Conservation (phyloP, 768 basidiomycete genomes). For the Termitomyces sp. region DNA sequence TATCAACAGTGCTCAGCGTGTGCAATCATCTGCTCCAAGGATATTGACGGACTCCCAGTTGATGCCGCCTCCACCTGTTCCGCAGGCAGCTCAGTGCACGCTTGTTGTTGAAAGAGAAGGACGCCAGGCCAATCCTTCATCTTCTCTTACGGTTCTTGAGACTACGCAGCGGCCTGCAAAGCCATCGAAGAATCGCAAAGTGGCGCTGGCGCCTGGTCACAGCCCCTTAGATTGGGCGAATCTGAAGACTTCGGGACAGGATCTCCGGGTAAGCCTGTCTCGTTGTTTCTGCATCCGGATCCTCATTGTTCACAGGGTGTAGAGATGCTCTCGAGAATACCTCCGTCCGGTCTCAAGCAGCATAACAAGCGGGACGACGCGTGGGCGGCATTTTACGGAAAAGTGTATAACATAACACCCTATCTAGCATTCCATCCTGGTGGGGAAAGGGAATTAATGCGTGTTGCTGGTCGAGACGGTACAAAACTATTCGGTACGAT, state of each 20-base stretch:
- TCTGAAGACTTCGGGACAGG: conserved; percentile 72
- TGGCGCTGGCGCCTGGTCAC: conserved; percentile 86
- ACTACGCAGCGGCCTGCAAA: conserved; percentile 56
- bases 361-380: conserved; percentile 86
- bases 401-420: conserved; percentile 94
- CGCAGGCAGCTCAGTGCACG: conserved; percentile 33
- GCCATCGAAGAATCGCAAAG: conserved; percentile 64
- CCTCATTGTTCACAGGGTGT: conserved; percentile 49
- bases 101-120: conserved; percentile 28
- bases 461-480: conserved; percentile 92
- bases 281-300: not conserved
- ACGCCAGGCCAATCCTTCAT: conserved; percentile 18
- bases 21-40: conserved; percentile 23
- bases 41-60: conserved; percentile 39
- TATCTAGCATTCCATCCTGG: conserved; percentile 93
- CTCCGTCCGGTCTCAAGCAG: conserved; percentile 68
- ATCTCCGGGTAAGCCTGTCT: conserved; percentile 54
- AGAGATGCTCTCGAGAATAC: conserved; percentile 59
- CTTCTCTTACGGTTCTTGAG: conserved; percentile 51
- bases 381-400: conserved; percentile 89
- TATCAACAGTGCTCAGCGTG: conserved; percentile 66
- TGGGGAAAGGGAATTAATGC: conserved; percentile 90
- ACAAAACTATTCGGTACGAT: conserved; percentile 87
- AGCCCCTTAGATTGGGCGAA: conserved; percentile 93
- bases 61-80: conserved; percentile 52